A percentile compares a stretch with the other conserved stretches of the same genome.
phyloP scores from a whole-genome alignment of 495 filamentous ascomycete genomes.

The Hypoxylon intermedium region DNA sequence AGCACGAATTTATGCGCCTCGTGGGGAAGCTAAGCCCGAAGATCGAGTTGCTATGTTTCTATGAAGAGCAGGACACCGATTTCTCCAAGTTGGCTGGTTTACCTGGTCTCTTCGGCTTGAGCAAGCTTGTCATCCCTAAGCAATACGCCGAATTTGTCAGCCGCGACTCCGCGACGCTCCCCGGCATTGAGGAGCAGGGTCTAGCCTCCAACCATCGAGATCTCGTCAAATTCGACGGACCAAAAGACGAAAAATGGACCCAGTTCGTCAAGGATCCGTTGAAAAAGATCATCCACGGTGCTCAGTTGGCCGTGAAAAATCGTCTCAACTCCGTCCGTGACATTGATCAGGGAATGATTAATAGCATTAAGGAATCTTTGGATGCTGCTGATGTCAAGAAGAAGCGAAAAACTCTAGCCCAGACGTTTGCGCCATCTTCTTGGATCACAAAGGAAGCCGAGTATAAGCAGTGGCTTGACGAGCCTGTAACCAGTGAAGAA shows the following conservation, averaged over 20 bases:
- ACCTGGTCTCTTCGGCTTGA: conserved; percentile 33
- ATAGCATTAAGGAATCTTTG: conserved; percentile 36
- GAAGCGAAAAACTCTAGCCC: conserved; percentile 40
- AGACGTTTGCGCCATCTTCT: conserved; percentile 40
- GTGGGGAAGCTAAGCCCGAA: conserved; percentile 38
- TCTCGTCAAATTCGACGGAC: conserved; percentile 46
- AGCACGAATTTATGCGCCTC: conserved; percentile 44
- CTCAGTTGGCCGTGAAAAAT: conserved; percentile 44
- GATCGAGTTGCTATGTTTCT: conserved; percentile 43
- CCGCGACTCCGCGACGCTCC: conserved; percentile 47
- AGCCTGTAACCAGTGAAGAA: conserved; percentile 5
- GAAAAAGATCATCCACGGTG: conserved; percentile 43
- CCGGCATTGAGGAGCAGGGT: conserved; percentile 38
- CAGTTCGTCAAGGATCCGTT: conserved; percentile 43
- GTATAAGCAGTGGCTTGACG: conserved; percentile 42
- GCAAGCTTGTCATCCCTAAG: conserved; percentile 36
- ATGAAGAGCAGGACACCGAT: conserved; percentile 44
- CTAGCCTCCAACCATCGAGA: conserved; percentile 45
- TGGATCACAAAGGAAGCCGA: conserved; percentile 46
- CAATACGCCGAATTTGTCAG: conserved; percentile 42
- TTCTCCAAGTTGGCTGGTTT: conserved; percentile 39
- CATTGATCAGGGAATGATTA: conserved; percentile 42
- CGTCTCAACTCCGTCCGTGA: conserved; percentile 44
- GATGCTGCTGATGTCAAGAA: conserved; percentile 36
- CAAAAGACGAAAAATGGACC: conserved; percentile 42